A percentile compares a stretch with the other conserved stretches of the same genome.
Conservation (phyloP, 169 alveolate species). For the Cystoisospora suis region DNA sequence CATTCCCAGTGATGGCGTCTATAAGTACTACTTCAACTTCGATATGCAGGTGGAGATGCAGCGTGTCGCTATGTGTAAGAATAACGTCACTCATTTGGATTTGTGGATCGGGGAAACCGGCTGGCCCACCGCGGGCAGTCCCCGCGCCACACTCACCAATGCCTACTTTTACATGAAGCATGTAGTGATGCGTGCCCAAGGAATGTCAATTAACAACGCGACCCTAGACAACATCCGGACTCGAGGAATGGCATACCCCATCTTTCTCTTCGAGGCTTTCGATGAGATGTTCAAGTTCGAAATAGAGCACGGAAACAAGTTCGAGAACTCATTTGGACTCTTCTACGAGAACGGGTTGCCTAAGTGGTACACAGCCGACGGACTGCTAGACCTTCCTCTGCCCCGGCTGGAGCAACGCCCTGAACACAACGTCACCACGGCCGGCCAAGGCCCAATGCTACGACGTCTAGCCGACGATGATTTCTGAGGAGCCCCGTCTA, state of each 20-base stretch:
- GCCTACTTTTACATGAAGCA: slow-evolving; percentile 2
- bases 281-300: slow-evolving; percentile 50
- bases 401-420: slow-evolving; percentile 51
- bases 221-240: slow-evolving; percentile 11
- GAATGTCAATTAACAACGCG: slow-evolving; percentile 1
- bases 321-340: slow-evolving; percentile 42
- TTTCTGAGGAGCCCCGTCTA: no score
- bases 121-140: slow-evolving; percentile 35
- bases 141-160: slow-evolving; percentile 39
- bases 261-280: slow-evolving; percentile 55
- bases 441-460: no score
- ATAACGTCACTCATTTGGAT: slow-evolving; percentile 23
- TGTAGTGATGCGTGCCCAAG: slow-evolving; percentile 33
- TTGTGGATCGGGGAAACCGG: slow-evolving; percentile 63
- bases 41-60: slow-evolving; percentile 61
- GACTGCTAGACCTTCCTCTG: slow-evolving; percentile 21
- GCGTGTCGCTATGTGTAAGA: slow-evolving; percentile 48
- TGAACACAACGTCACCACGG: no score
- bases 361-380: slow-evolving; percentile 16
- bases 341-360: slow-evolving; percentile 45
- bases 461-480: no score
- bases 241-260: slow-evolving; percentile 23
- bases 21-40: slow-evolving; percentile 43
- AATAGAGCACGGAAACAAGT: slow-evolving; percentile 47
- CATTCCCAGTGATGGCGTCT: slow-evolving; percentile 32